Percentiles rank a stretch among this genome's conserved stretches.
These are phyloP conservation scores for Setaria viridis DNA, from an alignment of 202 grass and related monocot genomes.

Conservation along the genomic window DNA sequence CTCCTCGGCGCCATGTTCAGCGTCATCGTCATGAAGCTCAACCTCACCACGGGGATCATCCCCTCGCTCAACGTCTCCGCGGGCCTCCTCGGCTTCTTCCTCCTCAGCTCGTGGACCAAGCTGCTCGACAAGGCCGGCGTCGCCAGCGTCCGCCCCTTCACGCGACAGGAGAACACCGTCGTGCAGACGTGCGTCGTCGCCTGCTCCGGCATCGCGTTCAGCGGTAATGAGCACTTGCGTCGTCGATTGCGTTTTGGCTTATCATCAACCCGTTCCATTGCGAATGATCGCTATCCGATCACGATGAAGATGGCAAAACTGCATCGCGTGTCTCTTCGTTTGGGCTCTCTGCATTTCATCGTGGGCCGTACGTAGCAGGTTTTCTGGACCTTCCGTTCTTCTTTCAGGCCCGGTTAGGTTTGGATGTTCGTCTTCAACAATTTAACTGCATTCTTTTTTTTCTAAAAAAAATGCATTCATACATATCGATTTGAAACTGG, in stretches of 20 bases:
- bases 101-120: constrained; percentile 75
- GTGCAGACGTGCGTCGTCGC: constrained; percentile 70
- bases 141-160: constrained; percentile 59
- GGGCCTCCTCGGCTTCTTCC: constrained; percentile 69
- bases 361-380: background rate
- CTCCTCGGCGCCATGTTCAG: constrained; percentile 62
- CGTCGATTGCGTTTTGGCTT: too few species aligned
- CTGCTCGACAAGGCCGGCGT: constrained; percentile 58
- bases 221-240: constrained; percentile 37
- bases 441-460: background rate
- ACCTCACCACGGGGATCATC: constrained; percentile 75
- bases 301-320: background rate
- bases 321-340: background rate
- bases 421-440: background rate
- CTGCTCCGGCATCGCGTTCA: constrained; percentile 70
- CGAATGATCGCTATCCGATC: background rate
- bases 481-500: background rate
- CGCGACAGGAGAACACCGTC: constrained; percentile 72
- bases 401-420: background rate
- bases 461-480: too few species aligned
- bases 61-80: constrained; percentile 69
- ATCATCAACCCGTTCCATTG: too few species aligned
- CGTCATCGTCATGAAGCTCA: constrained; percentile 81
- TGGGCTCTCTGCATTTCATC: background rate
- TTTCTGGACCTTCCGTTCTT: background rate